Evolutionary conservation across 805 yeast genomes (phyloP).

Genomic region (Diddensiella transvaalensis): DNA sequence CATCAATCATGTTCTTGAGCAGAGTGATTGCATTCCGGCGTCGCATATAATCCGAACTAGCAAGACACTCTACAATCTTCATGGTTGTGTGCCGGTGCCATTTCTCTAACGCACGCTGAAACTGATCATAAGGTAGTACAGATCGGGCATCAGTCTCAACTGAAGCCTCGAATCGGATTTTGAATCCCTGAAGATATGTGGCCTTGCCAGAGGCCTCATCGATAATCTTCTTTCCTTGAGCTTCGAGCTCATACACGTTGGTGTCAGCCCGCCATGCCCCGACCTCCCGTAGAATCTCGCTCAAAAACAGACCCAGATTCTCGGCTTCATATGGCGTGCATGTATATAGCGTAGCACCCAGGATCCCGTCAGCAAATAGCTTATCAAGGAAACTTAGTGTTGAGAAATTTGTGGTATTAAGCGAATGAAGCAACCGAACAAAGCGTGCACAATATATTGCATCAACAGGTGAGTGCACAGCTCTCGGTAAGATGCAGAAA

Average conservation of each 20-base stretch:
- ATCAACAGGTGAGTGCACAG: conserved; percentile 75
- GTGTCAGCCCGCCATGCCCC: conserved; percentile 43
- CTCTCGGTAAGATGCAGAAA: conserved; percentile 69
- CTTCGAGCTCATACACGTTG: conserved; percentile 32
- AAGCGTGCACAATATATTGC: conserved; percentile 68
- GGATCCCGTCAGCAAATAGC: conserved; percentile 46
- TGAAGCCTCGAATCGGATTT: conserved; percentile 13
- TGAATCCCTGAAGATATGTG: conserved; percentile 27
- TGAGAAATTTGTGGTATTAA: conserved; percentile 39
- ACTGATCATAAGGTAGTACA: conserved; percentile 34
- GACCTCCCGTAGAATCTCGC: conserved; percentile 48
- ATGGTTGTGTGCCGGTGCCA: conserved; percentile 54
- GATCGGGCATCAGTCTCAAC: conserved; percentile 17
- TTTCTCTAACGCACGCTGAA: conserved; percentile 42
- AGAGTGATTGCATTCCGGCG: conserved; percentile 77
- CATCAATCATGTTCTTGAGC: conserved; percentile 58
- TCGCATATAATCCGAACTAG: conserved; percentile 60
- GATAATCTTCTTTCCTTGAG: conserved; percentile 23
- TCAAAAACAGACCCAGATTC: conserved; percentile 70
- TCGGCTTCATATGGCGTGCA: conserved; percentile 77
- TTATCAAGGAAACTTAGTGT: conserved; percentile 41
- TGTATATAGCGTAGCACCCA: conserved; percentile 61
- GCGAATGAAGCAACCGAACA: conserved; percentile 47
- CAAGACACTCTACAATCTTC: conserved; percentile 43
- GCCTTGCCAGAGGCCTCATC: conserved; percentile 12